Base-by-base conservation (phyloP, 306 rosid genomes). In the Acacia melanoxylon region DNA sequence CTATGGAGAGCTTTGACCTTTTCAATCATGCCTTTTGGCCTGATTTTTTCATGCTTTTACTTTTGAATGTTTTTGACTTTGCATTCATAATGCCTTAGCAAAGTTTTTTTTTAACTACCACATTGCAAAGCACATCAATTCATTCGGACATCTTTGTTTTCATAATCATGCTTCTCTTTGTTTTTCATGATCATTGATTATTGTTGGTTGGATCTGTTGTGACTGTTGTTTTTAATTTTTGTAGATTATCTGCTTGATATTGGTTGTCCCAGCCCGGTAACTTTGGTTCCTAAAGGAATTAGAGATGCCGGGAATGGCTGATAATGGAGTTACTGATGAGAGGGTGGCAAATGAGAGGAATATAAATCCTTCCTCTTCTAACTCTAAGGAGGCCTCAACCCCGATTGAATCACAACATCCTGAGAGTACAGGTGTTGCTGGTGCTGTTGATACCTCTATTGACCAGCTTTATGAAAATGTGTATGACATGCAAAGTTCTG, bases 401-500 rank as follows among this genome's bases (percentile, higher is more conserved):
- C 59, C 58, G 20, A 69, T 72, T 42, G 88, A 84, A 80, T 84
- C 93, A 5, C 88, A 82, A 79, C 87, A 86, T 77, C 86, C 70
- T 33, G 81, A 49, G 51, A 72, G 66, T 25, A 67, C 19, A 1
- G 87, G 75, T 74, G 87, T 35, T 79, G 95, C 87, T 80, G 91
- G 81, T 86, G 86, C 80, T 68, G 86, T 84, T 41, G 98, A 92
- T 74, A 90, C 97, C 65, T 91, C 99, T 2, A 92, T 96, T 33
- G 97, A 96, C 89, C 88, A 92, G 90, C 95, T 96, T 49, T 96
- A 96, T 89, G 98, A 96, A 58, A 93, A 96, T 85, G 98, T 96
- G 10, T 96, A 94, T 82, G 99, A 96, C 77, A 93, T 96, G 97
- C 98, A 93, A 87, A 96, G 97, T 87, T 96, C 98, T 66, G 98